Conservation (phyloP, 2,329 filamentous ascomycete genomes). For the Diaporthe humulicola region DNA sequence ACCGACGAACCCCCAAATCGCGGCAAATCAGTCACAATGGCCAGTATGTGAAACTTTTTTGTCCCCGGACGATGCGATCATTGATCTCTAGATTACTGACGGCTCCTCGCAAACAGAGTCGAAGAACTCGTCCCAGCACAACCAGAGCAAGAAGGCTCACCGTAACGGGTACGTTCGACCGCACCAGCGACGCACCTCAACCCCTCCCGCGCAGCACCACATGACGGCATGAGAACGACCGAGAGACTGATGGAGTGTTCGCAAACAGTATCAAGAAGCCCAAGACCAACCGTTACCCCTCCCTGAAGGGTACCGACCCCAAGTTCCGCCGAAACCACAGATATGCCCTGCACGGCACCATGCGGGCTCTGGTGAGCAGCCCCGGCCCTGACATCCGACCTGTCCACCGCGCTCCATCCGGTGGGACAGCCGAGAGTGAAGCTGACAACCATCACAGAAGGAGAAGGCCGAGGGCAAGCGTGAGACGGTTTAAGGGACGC, state of each 20-base stretch:
- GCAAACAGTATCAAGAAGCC: slow-evolving; percentile 96
- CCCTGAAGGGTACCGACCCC: slow-evolving; percentile 97
- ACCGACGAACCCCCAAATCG: slow-evolving; percentile 50
- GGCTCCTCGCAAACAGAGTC: slow-evolving; percentile 75
- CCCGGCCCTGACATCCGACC: slow-evolving; percentile 56
- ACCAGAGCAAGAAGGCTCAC: slow-evolving; percentile 98
- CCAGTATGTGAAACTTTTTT: slow-evolving; percentile 68
- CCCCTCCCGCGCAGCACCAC: background rate
- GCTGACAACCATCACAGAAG: slow-evolving; percentile 73
- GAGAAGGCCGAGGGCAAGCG: slow-evolving; percentile 97
- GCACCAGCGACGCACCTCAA: slow-evolving; percentile 35
- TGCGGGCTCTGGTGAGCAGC: slow-evolving; percentile 85
- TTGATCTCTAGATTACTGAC: slow-evolving; percentile 45
- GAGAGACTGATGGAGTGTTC: slow-evolving; percentile 24
- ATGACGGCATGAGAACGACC: background rate
- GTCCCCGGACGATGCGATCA: background rate
- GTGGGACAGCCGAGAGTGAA: slow-evolving; percentile 16
- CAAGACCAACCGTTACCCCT: slow-evolving; percentile 98
- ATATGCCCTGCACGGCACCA: slow-evolving; percentile 99
- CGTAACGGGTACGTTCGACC: slow-evolving; percentile 87
- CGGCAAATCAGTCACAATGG: slow-evolving; percentile 70
- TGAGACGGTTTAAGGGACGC: slow-evolving; percentile 76
- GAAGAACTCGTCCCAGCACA: slow-evolving; percentile 99
- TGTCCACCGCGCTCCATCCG: slow-evolving; percentile 22
- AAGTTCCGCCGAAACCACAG: slow-evolving; percentile 99